Evolutionary conservation across 768 basidiomycete species (phyloP), one percentile per base, ranked within the genome.

Genomic region (Heimioporus sp.): DNA sequence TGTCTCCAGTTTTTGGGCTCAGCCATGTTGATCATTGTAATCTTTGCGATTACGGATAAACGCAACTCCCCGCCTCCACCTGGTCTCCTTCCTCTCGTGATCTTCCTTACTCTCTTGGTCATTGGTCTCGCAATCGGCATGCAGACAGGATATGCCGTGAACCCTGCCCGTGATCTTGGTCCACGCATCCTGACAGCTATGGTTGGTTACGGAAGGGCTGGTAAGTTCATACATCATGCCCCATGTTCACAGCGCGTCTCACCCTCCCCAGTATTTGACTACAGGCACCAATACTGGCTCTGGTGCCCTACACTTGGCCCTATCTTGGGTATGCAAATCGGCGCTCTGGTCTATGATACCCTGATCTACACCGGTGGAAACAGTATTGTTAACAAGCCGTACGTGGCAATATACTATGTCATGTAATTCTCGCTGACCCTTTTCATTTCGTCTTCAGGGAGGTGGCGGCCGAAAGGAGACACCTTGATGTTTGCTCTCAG

Each of bases 101-200:
- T 87, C 8, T 85, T 86, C 65, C 52, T 87, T 39, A 55, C 74
- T 36, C 65, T 86, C 37, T 72, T 86, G 20, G 86, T 80, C n/a
- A 77, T 87, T 43, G 81, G 80, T 40, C 59, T 75, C 1, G 69
- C 74, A 15, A 72, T 87, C 34, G 86, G 86, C 11, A 79, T 82
- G 76, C 72, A 87, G 58, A 87, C 86, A 5, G 82, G 79, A 42
- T 83, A 75, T 55, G 81, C 85, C 5, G 69, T 87, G 46, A 87
- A 87, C 57, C 86, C 86, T 37, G 84, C 86, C 31, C 82, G 87
- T 60, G 86, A 88, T 68, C 69, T 88, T 28, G 86, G 87, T 6
- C 86, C 86, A 2, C 76, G 86, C 10, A 58, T 88, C 32, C 65
- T 87, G 62, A 86, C 84, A 1, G 77, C 85, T 6, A 86, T 87